These are phyloP conservation scores for Boeremia exigua DNA, from an alignment of 2,329 filamentous ascomycete genomes.

Conservation along the genomic window DNA sequence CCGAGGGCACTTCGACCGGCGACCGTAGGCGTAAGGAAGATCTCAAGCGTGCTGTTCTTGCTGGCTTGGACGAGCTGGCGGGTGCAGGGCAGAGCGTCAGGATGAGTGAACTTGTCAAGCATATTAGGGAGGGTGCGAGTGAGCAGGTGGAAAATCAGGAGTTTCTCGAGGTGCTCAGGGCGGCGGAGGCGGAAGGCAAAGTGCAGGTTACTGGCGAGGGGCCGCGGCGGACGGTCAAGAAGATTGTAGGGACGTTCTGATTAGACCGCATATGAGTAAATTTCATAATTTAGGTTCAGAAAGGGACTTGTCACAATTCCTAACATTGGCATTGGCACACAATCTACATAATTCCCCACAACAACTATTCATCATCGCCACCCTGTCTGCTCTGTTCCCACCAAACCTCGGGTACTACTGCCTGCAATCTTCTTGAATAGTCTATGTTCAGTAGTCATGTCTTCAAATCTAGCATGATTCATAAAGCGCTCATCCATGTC, in stretches of 20 bases:
- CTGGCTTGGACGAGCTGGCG: conserved; percentile 77
- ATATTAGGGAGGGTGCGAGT: conserved; percentile 64
- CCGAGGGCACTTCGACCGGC: conserved; percentile 89
- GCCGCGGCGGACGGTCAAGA: conserved; percentile 78
- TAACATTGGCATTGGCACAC: not conserved
- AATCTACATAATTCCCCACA: no score
- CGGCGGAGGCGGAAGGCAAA: conserved; percentile 82
- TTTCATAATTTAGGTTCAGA: not conserved
- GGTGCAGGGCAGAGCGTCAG: conserved; percentile 68
- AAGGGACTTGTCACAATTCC: not conserved
- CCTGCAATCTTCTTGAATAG: no score
- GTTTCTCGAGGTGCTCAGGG: conserved; percentile 80
- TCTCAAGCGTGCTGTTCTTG: conserved; percentile 78
- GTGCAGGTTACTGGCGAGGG: conserved; percentile 86
- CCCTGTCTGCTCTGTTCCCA: no score
- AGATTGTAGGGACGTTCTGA: conserved; percentile 58
- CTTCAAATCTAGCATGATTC: not conserved
- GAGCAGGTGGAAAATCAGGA: conserved; percentile 76
- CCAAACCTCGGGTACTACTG: no score
- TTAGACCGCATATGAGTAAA: not conserved
- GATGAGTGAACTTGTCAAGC: conserved; percentile 78
- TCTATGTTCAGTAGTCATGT: no score
- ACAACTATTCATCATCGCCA: no score
- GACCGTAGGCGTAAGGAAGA: conserved; percentile 84
- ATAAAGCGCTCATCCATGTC: not conserved